Conservation (phyloP, 306 rosid species). For the Citrullus colocynthis region DNA sequence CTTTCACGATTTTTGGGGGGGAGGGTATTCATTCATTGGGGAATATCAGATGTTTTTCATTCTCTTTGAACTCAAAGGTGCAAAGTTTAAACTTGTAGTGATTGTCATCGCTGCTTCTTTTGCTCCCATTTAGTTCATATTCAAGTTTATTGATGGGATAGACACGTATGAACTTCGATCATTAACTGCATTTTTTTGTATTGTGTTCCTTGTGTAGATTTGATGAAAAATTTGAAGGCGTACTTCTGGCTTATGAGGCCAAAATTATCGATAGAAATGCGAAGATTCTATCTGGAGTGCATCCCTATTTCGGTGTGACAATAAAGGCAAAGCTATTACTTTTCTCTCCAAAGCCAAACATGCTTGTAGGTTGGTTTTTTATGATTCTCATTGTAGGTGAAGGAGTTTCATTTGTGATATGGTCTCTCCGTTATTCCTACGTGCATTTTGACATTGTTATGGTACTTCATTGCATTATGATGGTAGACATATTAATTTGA, state of each 20-base stretch:
- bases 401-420: not conserved
- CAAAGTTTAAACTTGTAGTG: too few species aligned
- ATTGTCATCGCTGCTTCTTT: too few species aligned
- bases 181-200: not conserved
- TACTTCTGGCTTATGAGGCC: slow-evolving; percentile 59
- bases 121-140: not conserved
- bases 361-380: slow-evolving; percentile 55
- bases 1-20: not conserved
- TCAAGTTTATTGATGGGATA: not conserved
- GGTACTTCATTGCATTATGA: not conserved
- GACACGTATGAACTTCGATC: not conserved
- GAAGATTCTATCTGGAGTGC: slow-evolving; percentile 34
- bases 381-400: not conserved
- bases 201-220: slow-evolving; percentile 30
- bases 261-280: slow-evolving; percentile 29
- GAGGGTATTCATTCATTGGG: not conserved
- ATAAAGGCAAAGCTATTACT: slow-evolving; percentile 45
- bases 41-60: not conserved
- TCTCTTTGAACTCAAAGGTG: not conserved
- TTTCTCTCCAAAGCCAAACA: slow-evolving; percentile 71
- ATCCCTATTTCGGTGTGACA: slow-evolving; percentile 51
- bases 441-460: too few species aligned
- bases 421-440: not conserved
- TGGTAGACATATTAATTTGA: not conserved
- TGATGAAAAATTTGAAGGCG: slow-evolving; percentile 59